Conservation (phyloP, 192 early-diverging fungal genomes). For the Chytriomyces confervae region DNA sequence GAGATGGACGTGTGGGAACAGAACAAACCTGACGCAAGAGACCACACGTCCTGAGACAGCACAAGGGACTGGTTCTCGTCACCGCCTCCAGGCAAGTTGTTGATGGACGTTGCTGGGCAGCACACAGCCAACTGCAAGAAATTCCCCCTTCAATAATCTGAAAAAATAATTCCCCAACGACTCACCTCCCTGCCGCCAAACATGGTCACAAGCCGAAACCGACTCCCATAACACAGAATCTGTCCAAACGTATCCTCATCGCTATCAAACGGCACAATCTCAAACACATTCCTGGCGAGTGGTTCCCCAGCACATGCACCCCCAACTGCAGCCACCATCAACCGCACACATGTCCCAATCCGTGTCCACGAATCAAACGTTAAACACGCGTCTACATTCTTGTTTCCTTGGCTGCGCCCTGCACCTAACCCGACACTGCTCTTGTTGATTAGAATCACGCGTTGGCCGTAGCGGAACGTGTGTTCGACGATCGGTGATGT, state of each 20-base stretch:
- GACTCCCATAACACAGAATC: constrained; percentile 3
- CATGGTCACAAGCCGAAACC: constrained; percentile 4
- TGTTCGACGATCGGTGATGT: not conserved
- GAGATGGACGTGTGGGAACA: not conserved
- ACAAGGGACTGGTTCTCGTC: constrained; percentile 18
- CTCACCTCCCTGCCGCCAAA: constrained; percentile 1
- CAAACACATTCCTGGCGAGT: constrained; percentile 12
- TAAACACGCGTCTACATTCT: not conserved
- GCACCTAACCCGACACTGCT: not conserved
- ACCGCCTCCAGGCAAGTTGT: constrained; percentile 28
- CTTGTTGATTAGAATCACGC: constrained; percentile 8
- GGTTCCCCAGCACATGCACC: not conserved
- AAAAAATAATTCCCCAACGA: not conserved
- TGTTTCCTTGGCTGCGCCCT: no score
- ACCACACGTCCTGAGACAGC: constrained; percentile 18
- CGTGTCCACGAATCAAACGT: constrained; percentile 19
- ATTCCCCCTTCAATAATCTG: not conserved
- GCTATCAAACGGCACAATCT: constrained; percentile 7
- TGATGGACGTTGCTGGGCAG: not conserved
- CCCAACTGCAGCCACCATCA: constrained; percentile 1
- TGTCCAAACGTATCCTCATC: not conserved
- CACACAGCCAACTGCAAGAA: not conserved
- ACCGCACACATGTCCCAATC: not conserved
- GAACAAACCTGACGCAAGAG: not conserved
- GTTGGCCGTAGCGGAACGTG: constrained; percentile 9